These are phyloP conservation scores for Peribolospora kevripleyi DNA, from an alignment of 768 basidiomycete species.

Conservation along the genomic window DNA sequence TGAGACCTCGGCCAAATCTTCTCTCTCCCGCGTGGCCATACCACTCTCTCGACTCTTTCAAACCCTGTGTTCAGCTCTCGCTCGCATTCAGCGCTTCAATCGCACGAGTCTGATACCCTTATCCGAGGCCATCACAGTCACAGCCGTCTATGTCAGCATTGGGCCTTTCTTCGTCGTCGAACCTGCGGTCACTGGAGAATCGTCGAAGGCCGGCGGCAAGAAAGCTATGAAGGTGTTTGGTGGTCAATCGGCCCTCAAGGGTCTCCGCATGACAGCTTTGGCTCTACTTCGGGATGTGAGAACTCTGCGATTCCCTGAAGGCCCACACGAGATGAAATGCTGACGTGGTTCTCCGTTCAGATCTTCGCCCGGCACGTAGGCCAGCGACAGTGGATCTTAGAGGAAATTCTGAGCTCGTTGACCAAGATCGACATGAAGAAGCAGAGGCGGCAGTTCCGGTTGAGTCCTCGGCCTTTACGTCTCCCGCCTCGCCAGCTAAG, in stretches of 20 bases:
- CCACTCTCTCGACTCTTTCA: neutral
- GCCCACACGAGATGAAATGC: neutral
- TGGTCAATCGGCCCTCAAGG: conserved; percentile 52
- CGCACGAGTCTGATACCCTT: conserved; percentile 30
- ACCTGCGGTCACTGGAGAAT: conserved; percentile 16
- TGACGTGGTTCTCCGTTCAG: conserved; percentile 23
- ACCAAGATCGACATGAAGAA: conserved; percentile 77
- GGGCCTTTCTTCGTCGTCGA: conserved; percentile 86
- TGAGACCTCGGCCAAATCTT: neutral
- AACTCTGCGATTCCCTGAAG: conserved; percentile 1
- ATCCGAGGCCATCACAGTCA: conserved; percentile 77
- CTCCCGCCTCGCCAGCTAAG: neutral
- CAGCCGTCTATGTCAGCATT: conserved; percentile 75
- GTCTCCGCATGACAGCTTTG: conserved; percentile 53
- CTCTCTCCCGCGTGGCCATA: conserved; percentile 1
- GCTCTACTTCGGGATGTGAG: conserved; percentile 63
- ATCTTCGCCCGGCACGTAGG: conserved; percentile 75
- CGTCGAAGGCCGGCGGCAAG: conserved; percentile 29
- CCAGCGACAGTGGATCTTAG: conserved; percentile 90
- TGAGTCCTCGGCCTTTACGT: conserved; percentile 11
- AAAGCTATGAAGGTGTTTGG: conserved; percentile 28
- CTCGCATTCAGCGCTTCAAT: conserved; percentile 1
- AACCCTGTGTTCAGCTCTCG: neutral
- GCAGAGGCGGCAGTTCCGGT: conserved; percentile 74
- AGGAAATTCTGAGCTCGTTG: conserved; percentile 73